These are phyloP conservation scores for Xerophyta viscosa DNA, from an alignment of 106 monocot species.

Conservation along the genomic window DNA sequence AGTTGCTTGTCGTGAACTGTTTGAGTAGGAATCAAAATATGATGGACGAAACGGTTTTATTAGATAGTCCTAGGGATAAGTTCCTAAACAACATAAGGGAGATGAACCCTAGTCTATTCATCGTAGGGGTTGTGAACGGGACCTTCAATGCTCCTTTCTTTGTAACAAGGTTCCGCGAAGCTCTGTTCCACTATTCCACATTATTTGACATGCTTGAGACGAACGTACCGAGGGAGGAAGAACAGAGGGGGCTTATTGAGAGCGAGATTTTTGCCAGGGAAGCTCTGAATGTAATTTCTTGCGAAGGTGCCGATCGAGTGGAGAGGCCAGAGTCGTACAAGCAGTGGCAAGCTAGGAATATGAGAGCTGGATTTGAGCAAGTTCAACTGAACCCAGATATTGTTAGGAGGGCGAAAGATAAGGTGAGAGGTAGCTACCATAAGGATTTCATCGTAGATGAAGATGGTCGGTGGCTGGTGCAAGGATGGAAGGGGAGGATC, in stretches of 20 bases:
- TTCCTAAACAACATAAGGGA: constrained; percentile 46
- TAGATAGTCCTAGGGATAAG: constrained; percentile 47
- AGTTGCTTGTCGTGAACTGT: constrained; percentile 52
- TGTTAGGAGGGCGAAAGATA: constrained; percentile 25
- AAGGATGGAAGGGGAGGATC: constrained; percentile 69
- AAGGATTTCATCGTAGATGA: constrained; percentile 59
- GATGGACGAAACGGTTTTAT: constrained; percentile 46
- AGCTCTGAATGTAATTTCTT: constrained; percentile 58
- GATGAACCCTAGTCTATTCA: constrained; percentile 57
- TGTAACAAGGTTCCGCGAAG: constrained; percentile 62
- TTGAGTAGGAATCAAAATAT: constrained; percentile 29
- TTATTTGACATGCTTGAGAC: constrained; percentile 63
- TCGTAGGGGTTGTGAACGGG: constrained; percentile 45
- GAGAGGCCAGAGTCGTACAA: constrained; percentile 67
- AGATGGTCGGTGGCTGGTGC: constrained; percentile 49
- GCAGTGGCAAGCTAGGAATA: constrained; percentile 59
- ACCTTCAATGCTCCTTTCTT: constrained; percentile 65
- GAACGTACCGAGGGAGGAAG: constrained; percentile 46
- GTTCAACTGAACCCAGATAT: constrained; percentile 24
- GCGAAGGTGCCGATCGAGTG: constrained; percentile 62
- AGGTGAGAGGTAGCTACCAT: constrained; percentile 31
- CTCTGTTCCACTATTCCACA: constrained; percentile 51
- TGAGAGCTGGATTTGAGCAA: constrained; percentile 59
- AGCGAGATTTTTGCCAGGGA: constrained; percentile 46
- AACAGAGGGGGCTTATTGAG: constrained; percentile 49